Evolutionary conservation across 108 stramenopile genomes (phyloP).

Genomic region (Bacterosira constricta): DNA sequence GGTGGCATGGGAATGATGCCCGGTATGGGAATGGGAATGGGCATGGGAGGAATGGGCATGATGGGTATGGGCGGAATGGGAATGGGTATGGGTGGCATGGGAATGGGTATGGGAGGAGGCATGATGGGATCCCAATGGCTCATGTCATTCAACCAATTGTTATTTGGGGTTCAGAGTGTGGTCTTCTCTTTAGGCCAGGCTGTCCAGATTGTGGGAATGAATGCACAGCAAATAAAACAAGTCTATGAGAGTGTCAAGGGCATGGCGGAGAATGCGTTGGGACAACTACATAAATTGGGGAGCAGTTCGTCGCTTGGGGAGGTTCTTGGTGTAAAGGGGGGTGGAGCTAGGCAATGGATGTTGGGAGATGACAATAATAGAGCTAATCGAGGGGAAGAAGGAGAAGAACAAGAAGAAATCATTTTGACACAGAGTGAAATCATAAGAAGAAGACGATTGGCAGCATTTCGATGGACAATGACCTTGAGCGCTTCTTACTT

Average conservation of each 20-base stretch:
- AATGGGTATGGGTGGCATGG: slow-evolving; percentile 44
- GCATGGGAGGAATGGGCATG: slow-evolving; percentile 37
- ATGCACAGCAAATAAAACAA: slow-evolving; percentile 78
- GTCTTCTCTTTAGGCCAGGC: slow-evolving; percentile 84
- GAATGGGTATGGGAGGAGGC: slow-evolving; percentile 45
- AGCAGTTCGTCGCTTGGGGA: slow-evolving; percentile 43
- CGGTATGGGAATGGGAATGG: slow-evolving; percentile 12
- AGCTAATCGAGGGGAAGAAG: slow-evolving; percentile 11
- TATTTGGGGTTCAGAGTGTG: slow-evolving; percentile 79
- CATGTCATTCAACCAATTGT: slow-evolving; percentile 63
- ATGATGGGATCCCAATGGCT: slow-evolving; percentile 52
- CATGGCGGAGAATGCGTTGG: slow-evolving; percentile 77
- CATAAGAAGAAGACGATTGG: slow-evolving; percentile 57
- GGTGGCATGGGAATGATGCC: slow-evolving; percentile 25
- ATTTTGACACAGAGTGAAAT: slow-evolving; percentile 33
- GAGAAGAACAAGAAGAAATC: slow-evolving; percentile 50
- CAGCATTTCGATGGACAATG: slow-evolving; percentile 73
- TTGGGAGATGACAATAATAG: slow-evolving; percentile 50
- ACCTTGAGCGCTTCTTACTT: slow-evolving; percentile 63
- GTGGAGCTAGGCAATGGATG: slow-evolving; percentile 59
- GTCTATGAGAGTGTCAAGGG: slow-evolving; percentile 64
- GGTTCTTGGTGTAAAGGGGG: slow-evolving; percentile 54
- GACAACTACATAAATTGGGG: slow-evolving; percentile 62
- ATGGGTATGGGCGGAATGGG: slow-evolving; percentile 47
- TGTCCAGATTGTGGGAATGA: slow-evolving; percentile 83